A percentile compares a stretch with the other conserved stretches of the same genome.
Conservation (phyloP, 495 filamentous ascomycete genomes). For the Aspergillus baeticus region DNA sequence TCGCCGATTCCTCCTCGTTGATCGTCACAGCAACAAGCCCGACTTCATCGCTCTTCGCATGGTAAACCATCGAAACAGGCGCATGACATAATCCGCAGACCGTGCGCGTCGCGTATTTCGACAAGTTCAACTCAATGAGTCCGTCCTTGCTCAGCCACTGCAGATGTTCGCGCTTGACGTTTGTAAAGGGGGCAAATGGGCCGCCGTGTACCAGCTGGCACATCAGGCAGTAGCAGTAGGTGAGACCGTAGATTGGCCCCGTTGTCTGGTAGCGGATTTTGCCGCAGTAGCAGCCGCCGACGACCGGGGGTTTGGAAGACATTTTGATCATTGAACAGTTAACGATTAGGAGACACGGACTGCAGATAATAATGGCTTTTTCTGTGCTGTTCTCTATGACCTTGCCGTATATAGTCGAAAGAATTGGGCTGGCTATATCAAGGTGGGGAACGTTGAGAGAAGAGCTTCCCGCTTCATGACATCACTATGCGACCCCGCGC, state of each 20-base stretch:
- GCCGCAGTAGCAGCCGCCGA: constrained; percentile 1
- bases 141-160: not conserved
- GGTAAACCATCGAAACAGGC: not conserved
- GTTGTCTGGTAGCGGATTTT: not conserved
- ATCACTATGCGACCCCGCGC: no score
- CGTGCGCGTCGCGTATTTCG: not conserved
- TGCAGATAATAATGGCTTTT: no score
- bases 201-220: constrained; percentile 3
- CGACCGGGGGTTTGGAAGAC: not conserved
- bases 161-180: not conserved
- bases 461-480: no score
- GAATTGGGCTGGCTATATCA: no score
- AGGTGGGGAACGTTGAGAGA: no score
- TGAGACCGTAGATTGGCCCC: not conserved
- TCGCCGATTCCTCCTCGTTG: not conserved
- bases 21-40: not conserved
- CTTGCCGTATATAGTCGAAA: no score
- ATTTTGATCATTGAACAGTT: not conserved
- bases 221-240: constrained; percentile 1
- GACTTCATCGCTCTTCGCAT: not conserved
- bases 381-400: no score
- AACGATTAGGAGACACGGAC: no score
- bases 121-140: not conserved
- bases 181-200: not conserved
- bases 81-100: not conserved